These are phyloP conservation scores for Prunella vulgaris DNA, from an alignment of 257 asterid species.

Conservation along the genomic window DNA sequence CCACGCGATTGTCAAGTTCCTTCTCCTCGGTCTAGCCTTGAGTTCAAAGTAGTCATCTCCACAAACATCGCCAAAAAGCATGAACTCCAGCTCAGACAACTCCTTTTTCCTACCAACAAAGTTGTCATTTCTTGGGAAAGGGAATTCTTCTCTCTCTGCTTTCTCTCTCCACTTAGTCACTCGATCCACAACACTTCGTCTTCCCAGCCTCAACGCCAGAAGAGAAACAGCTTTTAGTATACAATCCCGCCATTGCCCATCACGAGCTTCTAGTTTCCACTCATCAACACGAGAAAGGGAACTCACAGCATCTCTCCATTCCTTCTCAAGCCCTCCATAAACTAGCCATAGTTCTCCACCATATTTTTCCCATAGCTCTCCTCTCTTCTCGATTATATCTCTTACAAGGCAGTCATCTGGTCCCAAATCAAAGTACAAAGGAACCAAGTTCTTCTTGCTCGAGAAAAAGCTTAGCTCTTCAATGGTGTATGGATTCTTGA, in stretches of 20 bases:
- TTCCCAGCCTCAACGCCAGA: slow-evolving; percentile 84
- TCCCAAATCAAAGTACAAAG: slow-evolving; percentile 75
- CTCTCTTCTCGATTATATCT: slow-evolving; percentile 84
- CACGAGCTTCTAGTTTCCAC: slow-evolving; percentile 90
- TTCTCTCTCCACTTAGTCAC: slow-evolving; percentile 76
- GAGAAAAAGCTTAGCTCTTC: slow-evolving; percentile 86
- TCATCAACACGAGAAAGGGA: slow-evolving; percentile 81
- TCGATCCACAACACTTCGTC: slow-evolving; percentile 85
- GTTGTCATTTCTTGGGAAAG: slow-evolving; percentile 70
- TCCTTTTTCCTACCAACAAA: slow-evolving; percentile 88
- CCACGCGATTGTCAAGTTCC: slow-evolving; percentile 72
- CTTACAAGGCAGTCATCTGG: slow-evolving; percentile 89
- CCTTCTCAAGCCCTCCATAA: slow-evolving; percentile 86
- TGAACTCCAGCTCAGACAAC: slow-evolving; percentile 75
- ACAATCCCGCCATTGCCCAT: slow-evolving; percentile 95
- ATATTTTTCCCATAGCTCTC: slow-evolving; percentile 89
- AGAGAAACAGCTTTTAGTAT: slow-evolving; percentile 76
- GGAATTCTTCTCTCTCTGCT: slow-evolving; percentile 80
- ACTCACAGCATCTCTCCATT: slow-evolving; percentile 82
- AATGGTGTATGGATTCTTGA: slow-evolving; percentile 73
- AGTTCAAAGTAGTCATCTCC: slow-evolving; percentile 81
- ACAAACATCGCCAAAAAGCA: slow-evolving; percentile 81
- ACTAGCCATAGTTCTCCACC: slow-evolving; percentile 93
- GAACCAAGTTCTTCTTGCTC: slow-evolving; percentile 90
- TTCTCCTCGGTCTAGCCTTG: slow-evolving; percentile 60